phyloP scores from a whole-genome alignment of 1,284 basidiomycete genomes.

The Cutaneotrichosporon sp. region DNA sequence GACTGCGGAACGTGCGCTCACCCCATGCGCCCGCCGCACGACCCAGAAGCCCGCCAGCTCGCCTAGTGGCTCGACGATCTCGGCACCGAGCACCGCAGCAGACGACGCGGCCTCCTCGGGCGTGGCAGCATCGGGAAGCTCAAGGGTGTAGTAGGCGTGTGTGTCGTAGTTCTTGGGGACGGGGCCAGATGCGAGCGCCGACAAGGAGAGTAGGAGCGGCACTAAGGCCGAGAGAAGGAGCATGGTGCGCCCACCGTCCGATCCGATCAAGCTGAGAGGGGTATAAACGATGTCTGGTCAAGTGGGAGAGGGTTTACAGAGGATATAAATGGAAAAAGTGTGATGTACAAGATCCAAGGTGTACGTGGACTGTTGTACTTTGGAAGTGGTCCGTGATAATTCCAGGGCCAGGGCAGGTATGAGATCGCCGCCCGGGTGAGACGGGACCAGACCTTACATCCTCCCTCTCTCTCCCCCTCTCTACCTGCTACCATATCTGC shows the following conservation, averaged over 20 bases:
- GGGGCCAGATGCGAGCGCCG: conserved; percentile 4
- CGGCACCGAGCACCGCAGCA: conserved; percentile 66
- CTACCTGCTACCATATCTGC: too few species aligned
- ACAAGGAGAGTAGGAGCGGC: conserved; percentile 25
- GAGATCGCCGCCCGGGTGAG: not conserved
- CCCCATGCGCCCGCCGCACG: conserved; percentile 58
- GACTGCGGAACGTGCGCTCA: conserved; percentile 9
- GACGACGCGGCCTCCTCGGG: conserved; percentile 55
- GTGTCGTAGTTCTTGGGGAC: conserved; percentile 61
- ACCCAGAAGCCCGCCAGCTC: conserved; percentile 83
- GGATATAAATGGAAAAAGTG: not conserved
- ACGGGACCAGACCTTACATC: not conserved
- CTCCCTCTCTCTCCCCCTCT: not conserved
- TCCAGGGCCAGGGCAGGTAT: not conserved
- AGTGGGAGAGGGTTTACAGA: too few species aligned
- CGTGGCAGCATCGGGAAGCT: conserved; percentile 58
- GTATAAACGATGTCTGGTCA: not conserved
- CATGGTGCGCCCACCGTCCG: conserved; percentile 11
- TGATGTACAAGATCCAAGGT: not conserved
- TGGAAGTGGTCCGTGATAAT: not conserved
- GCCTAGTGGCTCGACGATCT: conserved; percentile 84
- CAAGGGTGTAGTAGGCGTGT: conserved; percentile 67
- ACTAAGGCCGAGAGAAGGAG: conserved; percentile 22
- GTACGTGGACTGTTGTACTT: not conserved
- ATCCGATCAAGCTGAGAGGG: not conserved